Evolutionary conservation across 2,329 filamentous ascomycete genomes (phyloP).

Genomic region (Exophiala aquamarina): DNA sequence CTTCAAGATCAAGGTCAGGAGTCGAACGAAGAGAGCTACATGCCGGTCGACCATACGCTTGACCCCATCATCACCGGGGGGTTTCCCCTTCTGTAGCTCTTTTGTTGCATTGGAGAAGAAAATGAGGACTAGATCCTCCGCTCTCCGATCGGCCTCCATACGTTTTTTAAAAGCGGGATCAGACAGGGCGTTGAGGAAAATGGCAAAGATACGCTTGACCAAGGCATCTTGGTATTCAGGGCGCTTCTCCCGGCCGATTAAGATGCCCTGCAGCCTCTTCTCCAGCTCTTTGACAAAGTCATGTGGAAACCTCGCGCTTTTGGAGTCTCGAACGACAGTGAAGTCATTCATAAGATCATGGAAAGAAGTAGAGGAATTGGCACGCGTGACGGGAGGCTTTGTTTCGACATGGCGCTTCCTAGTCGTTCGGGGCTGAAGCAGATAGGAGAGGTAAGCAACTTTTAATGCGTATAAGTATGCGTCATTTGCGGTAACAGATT

Average conservation of each 20-base stretch:
- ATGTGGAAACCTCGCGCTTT: constrained; percentile 70
- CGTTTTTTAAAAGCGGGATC: constrained; percentile 83
- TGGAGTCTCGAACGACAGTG: constrained; percentile 63
- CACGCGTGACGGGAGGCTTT: constrained; percentile 64
- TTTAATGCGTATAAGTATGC: constrained; percentile 90
- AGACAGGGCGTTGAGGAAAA: constrained; percentile 90
- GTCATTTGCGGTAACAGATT: constrained; percentile 62
- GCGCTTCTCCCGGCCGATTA: constrained; percentile 78
- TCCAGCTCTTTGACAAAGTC: constrained; percentile 69
- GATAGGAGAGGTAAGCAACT: constrained; percentile 86
- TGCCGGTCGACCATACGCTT: constrained; percentile 91
- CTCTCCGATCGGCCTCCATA: constrained; percentile 89
- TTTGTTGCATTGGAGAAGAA: constrained; percentile 96
- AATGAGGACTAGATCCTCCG: constrained; percentile 90
- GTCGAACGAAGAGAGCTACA: constrained; percentile 87
- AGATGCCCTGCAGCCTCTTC: constrained; percentile 76
- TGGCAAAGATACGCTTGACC: constrained; percentile 90
- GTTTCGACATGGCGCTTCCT: constrained; percentile 78
- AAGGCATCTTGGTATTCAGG: constrained; percentile 88
- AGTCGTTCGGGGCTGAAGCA: constrained; percentile 86
- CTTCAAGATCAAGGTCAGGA: constrained; percentile 76
- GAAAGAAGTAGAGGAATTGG: constrained; percentile 63
- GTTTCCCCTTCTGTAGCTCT: constrained; percentile 76
- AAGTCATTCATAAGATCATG: constrained; percentile 90
- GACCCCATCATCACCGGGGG: constrained; percentile 80